A percentile compares a stretch with the other conserved stretches of the same genome.
phyloP scores from a whole-genome alignment of 768 basidiomycete species.

The Hemileccinum impolitum region DNA sequence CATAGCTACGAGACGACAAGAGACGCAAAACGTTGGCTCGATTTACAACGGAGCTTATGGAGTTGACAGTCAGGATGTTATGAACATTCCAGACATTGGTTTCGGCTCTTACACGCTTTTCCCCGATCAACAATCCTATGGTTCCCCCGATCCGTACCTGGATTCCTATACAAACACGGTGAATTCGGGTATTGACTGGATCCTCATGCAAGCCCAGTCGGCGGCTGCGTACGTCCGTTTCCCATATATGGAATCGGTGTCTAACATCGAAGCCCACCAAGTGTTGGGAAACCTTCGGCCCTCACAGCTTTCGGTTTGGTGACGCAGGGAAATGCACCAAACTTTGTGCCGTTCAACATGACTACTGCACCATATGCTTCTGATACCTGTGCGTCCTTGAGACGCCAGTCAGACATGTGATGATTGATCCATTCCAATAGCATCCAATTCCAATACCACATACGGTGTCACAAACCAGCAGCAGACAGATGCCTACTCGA shows the following conservation, averaged over 20 bases:
- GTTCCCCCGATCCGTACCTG: slow-evolving; percentile 44
- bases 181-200: slow-evolving; percentile 53
- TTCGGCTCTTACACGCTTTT: slow-evolving; percentile 63
- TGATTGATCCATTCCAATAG: slow-evolving; percentile 10
- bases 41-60: slow-evolving; percentile 61
- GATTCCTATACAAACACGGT: slow-evolving; percentile 52
- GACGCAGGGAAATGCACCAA: slow-evolving; percentile 47
- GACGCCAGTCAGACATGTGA: not conserved
- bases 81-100: slow-evolving; percentile 52
- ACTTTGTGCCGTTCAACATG: slow-evolving; percentile 62
- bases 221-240: slow-evolving; percentile 39
- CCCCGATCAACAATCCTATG: slow-evolving; percentile 64
- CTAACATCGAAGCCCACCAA: slow-evolving; percentile 22
- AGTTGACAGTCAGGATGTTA: slow-evolving; percentile 65
- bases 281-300: slow-evolving; percentile 52
- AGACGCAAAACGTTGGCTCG: slow-evolving; percentile 42
- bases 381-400: slow-evolving; percentile 25
- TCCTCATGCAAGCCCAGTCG: slow-evolving; percentile 44
- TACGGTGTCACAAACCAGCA: slow-evolving; percentile 53
- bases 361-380: slow-evolving; percentile 41
- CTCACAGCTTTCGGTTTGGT: slow-evolving; percentile 63
- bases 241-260: not conserved
- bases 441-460: slow-evolving; percentile 25
- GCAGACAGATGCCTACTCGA: slow-evolving; percentile 49
- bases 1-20: slow-evolving; percentile 47